phyloP scores from a whole-genome alignment of 257 asterid genomes.

The Solanum chilense region DNA sequence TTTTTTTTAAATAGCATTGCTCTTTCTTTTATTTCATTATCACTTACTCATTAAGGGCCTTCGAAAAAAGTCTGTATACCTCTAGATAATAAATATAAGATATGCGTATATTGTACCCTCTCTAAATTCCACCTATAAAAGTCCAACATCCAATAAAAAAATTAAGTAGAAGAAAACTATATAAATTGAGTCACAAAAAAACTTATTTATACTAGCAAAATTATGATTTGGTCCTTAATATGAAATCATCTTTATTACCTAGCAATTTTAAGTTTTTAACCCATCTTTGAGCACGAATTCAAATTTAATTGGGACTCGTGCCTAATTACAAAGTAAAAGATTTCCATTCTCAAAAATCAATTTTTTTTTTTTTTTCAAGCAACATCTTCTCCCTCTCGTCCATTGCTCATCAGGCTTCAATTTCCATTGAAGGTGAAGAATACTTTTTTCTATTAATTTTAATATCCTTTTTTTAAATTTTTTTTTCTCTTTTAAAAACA shows the following conservation, averaged over 20 bases:
- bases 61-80: not conserved
- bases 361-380: not conserved
- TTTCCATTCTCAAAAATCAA: not conserved
- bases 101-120: too few relatives aligned
- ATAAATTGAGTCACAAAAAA: not conserved
- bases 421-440: not conserved
- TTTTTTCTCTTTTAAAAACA: not conserved
- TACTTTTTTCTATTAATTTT: not conserved
- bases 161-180: not conserved
- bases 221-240: not conserved
- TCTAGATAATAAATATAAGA: too few relatives aligned
- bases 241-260: not conserved
- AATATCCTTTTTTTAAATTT: not conserved
- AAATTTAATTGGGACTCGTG: not conserved
- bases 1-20: not conserved
- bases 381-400: not conserved
- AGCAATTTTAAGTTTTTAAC: not conserved
- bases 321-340: not conserved
- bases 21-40: not conserved
- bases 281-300: not conserved
- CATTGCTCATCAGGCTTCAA: not conserved
- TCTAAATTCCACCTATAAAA: not conserved
- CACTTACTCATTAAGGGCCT: rapidly evolving
- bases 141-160: not conserved
- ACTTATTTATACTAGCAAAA: not conserved